phyloP scores from a whole-genome alignment of 2,329 filamentous ascomycete genomes.

The Claviceps humidiphila region DNA sequence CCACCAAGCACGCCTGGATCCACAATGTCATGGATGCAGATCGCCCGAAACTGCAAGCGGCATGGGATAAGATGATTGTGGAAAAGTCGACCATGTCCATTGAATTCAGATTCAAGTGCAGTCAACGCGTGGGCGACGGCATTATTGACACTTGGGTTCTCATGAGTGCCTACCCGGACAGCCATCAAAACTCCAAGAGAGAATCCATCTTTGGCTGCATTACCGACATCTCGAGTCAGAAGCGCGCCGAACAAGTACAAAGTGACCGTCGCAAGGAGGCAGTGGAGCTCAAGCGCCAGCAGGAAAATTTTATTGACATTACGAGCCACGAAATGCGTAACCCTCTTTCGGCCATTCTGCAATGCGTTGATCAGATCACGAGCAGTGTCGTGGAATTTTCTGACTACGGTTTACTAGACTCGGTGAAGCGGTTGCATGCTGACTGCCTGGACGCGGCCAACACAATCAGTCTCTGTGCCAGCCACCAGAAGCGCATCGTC shows the following conservation, averaged over 20 bases:
- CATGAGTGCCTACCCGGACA: constrained; percentile 64
- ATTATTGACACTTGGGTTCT: constrained; percentile 60
- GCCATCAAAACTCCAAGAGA: constrained; percentile 45
- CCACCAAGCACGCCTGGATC: constrained; percentile 43
- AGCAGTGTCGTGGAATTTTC: constrained; percentile 32
- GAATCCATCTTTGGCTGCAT: constrained; percentile 69
- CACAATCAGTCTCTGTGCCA: constrained; percentile 65
- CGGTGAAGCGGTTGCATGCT: constrained; percentile 35
- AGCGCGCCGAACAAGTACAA: constrained; percentile 52
- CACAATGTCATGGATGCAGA: constrained; percentile 57
- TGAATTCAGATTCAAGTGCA: constrained; percentile 62
- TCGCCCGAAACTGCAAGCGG: constrained; percentile 37
- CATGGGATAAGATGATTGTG: constrained; percentile 43
- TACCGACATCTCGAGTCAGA: constrained; percentile 74
- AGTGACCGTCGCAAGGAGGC: constrained; percentile 60
- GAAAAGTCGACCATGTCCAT: constrained; percentile 51
- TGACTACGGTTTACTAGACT: constrained; percentile 16
- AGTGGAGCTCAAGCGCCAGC: constrained; percentile 60
- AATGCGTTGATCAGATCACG: constrained; percentile 61
- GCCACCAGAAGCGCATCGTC: constrained; percentile 63
- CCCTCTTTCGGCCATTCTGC: constrained; percentile 58
- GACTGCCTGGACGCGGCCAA: constrained; percentile 58
- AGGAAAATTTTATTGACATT: constrained; percentile 60
- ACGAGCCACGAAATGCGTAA: constrained; percentile 66
- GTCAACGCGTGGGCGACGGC: constrained; percentile 46